A percentile compares a stretch with the other conserved stretches of the same genome.
These are phyloP conservation scores for Thyridium curvatum DNA, from an alignment of 2,329 filamentous ascomycete species.

Conservation along the genomic window DNA sequence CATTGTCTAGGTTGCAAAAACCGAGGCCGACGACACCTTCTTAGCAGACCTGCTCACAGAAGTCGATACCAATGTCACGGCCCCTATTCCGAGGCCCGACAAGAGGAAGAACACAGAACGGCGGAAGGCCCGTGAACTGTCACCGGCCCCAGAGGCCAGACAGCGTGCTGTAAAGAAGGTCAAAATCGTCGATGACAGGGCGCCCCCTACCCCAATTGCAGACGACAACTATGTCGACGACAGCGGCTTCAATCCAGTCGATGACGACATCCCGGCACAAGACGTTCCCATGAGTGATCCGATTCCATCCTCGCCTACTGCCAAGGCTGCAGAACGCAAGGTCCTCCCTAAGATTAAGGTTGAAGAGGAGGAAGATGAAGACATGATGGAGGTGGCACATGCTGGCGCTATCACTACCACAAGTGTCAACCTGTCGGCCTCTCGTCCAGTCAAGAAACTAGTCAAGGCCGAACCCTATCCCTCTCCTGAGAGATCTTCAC, in stretches of 20 bases:
- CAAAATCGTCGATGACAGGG: constrained; percentile 44
- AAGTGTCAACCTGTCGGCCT: constrained; percentile 81
- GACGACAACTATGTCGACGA: constrained; percentile 46
- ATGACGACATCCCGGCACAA: constrained; percentile 48
- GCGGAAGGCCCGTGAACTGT: constrained; percentile 73
- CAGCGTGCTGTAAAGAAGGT: constrained; percentile 50
- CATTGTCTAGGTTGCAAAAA: constrained; percentile 60
- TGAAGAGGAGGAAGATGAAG: constrained; percentile 69
- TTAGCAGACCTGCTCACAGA: constrained; percentile 78
- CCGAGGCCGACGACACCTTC: constrained; percentile 84
- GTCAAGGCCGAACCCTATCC: constrained; percentile 62
- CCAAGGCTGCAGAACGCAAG: constrained; percentile 71
- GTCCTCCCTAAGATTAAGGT: constrained; percentile 44
- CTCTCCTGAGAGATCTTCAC: constrained; percentile 71
- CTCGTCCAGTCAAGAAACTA: constrained; percentile 69
- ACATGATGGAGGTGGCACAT: constrained; percentile 82
- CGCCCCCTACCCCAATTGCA: constrained; percentile 39
- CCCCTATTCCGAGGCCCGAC: constrained; percentile 46
- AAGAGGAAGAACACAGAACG: constrained; percentile 66
- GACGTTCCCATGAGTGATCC: constrained; percentile 79
- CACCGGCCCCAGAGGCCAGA: constrained; percentile 57
- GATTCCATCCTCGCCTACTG: constrained; percentile 78
- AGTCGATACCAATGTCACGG: constrained; percentile 69
- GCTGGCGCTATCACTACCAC: constrained; percentile 60
- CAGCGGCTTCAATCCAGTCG: constrained; percentile 48